Conservation (phyloP, 2,329 filamentous ascomycete genomes). For the Gaeumannomyces tritici region DNA sequence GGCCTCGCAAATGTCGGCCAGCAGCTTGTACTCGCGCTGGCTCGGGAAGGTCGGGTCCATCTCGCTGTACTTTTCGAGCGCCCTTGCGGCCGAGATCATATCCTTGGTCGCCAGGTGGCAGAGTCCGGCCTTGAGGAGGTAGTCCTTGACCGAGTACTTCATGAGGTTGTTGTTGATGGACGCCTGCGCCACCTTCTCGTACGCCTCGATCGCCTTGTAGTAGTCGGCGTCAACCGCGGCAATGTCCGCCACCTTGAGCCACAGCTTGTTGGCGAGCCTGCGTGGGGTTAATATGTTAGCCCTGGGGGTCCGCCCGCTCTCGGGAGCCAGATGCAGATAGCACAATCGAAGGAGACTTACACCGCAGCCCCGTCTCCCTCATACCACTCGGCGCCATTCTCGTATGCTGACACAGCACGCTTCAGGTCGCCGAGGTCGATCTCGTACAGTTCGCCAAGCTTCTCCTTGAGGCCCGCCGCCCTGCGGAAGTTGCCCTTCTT, state of each 20-base stretch:
- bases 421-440: conserved; percentile 68
- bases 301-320: not conserved
- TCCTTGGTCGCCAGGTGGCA: conserved; percentile 72
- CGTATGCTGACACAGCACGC: conserved; percentile 72
- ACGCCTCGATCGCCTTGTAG: conserved; percentile 70
- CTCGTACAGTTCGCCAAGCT: conserved; percentile 79
- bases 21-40: conserved; percentile 72
- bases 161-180: conserved; percentile 85
- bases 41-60: conserved; percentile 67
- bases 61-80: conserved; percentile 73
- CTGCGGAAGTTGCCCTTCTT: conserved; percentile 83
- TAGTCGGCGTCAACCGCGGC: conserved; percentile 76
- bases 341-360: conserved; percentile 36
- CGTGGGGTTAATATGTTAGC: conserved; percentile 5
- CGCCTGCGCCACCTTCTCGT: conserved; percentile 71
- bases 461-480: conserved; percentile 85
- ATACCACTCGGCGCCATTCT: conserved; percentile 81
- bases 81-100: conserved; percentile 67
- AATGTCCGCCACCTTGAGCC: conserved; percentile 84
- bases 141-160: conserved; percentile 92
- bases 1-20: conserved; percentile 66
- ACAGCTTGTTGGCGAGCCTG: conserved; percentile 86
- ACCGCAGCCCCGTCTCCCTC: conserved; percentile 77
- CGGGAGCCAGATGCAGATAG: not conserved
- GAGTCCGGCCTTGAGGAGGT: conserved; percentile 87